Evolutionary conservation across 2,329 filamentous ascomycete genomes (phyloP), one percentile per base, ranked within the genome.

Genomic region (Magnaporthiopsis incrustans): DNA sequence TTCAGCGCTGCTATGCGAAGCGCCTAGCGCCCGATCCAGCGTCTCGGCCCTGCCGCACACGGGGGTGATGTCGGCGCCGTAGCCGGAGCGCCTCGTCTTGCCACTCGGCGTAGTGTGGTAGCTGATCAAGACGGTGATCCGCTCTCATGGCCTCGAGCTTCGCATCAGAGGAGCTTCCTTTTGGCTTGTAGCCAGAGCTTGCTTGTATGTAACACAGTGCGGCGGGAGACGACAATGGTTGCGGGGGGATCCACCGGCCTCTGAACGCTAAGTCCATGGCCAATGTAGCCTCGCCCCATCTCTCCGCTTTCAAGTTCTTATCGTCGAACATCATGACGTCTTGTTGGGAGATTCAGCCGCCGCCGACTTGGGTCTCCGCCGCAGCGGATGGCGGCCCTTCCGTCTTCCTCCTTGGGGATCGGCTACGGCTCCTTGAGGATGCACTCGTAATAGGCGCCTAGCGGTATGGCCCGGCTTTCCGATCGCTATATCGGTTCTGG

Each of bases 31-130:
- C 72, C 82, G 80, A 53, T 74, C 73, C 26, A 86, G 71, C 0
- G 83, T 86, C 62, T 75, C 70, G 3, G 81, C 77, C 2, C 83
- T 83, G 33, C 82, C 83, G 56, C 78, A 79, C 68, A 86, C 84
- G 65, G 86, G 77, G 61, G 86, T 79, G 59, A 83, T 74, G 72
- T 85, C 81, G 3, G 79, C 82, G 26, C 83, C 83, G 14, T 7
- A 81, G 69, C 18, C 73, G 65, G 67, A 82, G 74, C 0, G 83
- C 82, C 56, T 73, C 72, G 33, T 78, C 74, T 27, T 82, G 77
- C 83, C 83, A 85, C 59, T 78, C 73, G 60, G 81, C 57, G 74
- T 78, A 12, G 77, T 82, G 64, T 75, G 76, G 73, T 85, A 85
- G 73, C 85, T 86, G 69, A 86, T 80, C 22, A 72, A 72, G n/a